Conservation (phyloP, 192 early-diverging fungal genomes). For the Gigaspora rosea region DNA sequence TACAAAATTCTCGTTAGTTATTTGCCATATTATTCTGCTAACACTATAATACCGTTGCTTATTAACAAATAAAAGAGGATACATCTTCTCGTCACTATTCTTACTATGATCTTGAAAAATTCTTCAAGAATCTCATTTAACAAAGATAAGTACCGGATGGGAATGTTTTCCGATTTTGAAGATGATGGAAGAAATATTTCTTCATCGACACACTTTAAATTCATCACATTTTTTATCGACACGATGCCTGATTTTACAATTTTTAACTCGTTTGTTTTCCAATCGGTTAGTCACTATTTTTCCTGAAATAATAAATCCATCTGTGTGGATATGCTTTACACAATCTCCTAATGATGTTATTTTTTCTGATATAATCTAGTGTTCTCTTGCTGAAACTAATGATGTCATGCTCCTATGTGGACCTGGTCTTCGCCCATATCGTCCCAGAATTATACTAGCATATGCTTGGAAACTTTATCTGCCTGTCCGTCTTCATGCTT, state of each 20-base stretch:
- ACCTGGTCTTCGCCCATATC: background rate
- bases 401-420: background rate
- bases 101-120: background rate
- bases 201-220: background rate
- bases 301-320: slow-evolving; percentile 17
- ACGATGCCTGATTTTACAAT: too few relatives aligned
- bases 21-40: slow-evolving; percentile 13
- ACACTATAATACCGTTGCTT: background rate
- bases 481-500: slow-evolving; percentile 9
- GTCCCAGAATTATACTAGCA: background rate
- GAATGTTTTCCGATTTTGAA: background rate
- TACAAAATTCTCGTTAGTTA: background rate
- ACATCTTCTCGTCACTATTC: too few relatives aligned
- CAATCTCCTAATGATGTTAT: background rate
- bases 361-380: background rate
- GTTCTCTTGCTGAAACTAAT: background rate
- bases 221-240: background rate
- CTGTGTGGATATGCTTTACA: background rate
- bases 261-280: background rate
- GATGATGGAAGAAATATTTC: background rate
- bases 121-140: slow-evolving; percentile 6
- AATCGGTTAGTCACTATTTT: background rate
- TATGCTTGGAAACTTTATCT: slow-evolving; percentile 14
- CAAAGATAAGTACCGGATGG: too few relatives aligned
- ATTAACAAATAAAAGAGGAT: slow-evolving; percentile 1